These are phyloP conservation scores for Rhodotorula sp. DNA, from an alignment of 1,284 basidiomycete genomes.

Conservation along the genomic window DNA sequence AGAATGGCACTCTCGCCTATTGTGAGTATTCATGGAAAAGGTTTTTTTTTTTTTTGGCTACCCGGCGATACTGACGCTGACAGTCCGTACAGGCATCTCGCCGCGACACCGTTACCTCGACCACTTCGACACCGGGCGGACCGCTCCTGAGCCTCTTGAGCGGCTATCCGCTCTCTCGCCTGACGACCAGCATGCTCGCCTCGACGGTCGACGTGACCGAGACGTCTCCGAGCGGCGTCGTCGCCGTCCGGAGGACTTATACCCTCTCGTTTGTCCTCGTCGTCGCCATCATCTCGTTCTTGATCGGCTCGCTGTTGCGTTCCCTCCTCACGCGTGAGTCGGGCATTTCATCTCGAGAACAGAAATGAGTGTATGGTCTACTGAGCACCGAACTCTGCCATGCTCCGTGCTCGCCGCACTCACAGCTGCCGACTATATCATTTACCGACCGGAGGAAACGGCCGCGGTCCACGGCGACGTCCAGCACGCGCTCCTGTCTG, in stretches of 20 bases:
- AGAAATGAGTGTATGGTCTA: not conserved
- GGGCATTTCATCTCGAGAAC: constrained; percentile 58
- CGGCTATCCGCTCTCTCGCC: constrained; percentile 29
- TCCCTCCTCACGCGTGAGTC: constrained; percentile 69
- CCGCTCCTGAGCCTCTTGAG: constrained; percentile 32
- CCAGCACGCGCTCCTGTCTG: constrained; percentile 39
- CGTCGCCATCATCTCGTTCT: constrained; percentile 79
- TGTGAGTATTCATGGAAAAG: not conserved
- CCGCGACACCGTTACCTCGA: constrained; percentile 18
- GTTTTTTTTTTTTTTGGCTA: not conserved
- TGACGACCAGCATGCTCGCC: constrained; percentile 25
- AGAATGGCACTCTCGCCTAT: not conserved
- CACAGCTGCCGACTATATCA: constrained; percentile 40
- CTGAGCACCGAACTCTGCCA: not conserved
- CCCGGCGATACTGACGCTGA: not conserved
- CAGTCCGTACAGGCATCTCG: constrained; percentile 8
- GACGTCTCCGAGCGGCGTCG: constrained; percentile 6
- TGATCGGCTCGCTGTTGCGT: constrained; percentile 83
- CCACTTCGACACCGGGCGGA: constrained; percentile 10
- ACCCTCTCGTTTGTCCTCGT: constrained; percentile 60
- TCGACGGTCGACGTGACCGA: constrained; percentile 27
- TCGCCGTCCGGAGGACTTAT: constrained; percentile 26
- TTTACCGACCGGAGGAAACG: constrained; percentile 25
- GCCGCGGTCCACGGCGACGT: constrained; percentile 20
- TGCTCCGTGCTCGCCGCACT: not conserved